Percentiles rank a stretch among this genome's conserved stretches.
These are phyloP conservation scores for Nissolia schottii DNA, from an alignment of 306 rosid genomes.

Conservation along the genomic window DNA sequence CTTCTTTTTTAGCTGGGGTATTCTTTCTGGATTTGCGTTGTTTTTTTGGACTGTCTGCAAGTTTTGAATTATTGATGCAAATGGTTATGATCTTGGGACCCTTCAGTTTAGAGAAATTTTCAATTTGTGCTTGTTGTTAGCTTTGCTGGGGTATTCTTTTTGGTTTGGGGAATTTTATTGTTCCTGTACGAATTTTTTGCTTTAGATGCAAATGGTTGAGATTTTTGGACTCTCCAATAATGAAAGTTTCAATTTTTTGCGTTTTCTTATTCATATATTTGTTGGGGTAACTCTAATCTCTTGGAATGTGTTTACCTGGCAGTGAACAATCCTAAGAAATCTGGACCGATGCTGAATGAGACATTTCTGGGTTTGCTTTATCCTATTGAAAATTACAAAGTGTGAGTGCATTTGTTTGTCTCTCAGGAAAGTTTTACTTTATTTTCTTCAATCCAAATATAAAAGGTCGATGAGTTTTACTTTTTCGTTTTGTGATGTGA, in stretches of 20 bases:
- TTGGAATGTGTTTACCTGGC: slow-evolving; percentile 21
- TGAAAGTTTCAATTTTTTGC: neutral
- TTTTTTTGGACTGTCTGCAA: neutral
- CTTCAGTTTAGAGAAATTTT: neutral
- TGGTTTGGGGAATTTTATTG: neutral
- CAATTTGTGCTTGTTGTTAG: neutral
- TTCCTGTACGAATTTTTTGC: neutral
- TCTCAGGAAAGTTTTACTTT: neutral
- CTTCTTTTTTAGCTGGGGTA: neutral
- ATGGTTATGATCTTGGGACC: neutral
- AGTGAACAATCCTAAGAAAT: slow-evolving; percentile 92
- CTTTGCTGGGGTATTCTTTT: neutral
- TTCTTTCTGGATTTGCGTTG: neutral
- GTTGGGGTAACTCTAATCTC: neutral
- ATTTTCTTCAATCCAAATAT: neutral
- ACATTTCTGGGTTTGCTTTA: slow-evolving; percentile 88
- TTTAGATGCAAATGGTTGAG: neutral
- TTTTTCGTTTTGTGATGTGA: neutral
- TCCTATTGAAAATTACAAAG: slow-evolving; percentile 93
- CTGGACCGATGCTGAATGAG: slow-evolving; percentile 83
- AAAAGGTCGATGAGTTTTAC: neutral
- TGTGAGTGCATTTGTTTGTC: slow-evolving; percentile 52
- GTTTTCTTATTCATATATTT: neutral
- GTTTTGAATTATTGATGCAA: neutral
- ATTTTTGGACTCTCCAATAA: neutral